Conservation (phyloP, 495 filamentous ascomycete genomes). For the Podospora pseudopauciseta region DNA sequence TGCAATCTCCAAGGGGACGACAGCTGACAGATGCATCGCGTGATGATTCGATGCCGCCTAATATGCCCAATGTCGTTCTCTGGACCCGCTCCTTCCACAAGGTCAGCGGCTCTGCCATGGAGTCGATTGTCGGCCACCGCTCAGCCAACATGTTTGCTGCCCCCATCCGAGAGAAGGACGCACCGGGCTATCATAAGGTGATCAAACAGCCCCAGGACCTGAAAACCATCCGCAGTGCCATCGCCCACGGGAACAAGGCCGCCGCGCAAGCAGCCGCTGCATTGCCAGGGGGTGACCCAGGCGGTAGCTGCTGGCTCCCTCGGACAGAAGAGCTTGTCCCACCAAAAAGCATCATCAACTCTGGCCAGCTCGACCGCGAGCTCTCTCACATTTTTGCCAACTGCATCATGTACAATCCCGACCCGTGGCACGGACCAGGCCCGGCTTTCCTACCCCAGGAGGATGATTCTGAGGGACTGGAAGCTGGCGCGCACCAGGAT, state of each 20-base stretch:
- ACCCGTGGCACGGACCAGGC: conserved; percentile 64
- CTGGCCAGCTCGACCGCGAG: conserved; percentile 89
- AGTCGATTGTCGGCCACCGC: conserved; percentile 80
- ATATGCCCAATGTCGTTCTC: conserved; percentile 56
- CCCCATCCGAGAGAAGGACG: conserved; percentile 78
- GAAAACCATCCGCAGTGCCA: conserved; percentile 76
- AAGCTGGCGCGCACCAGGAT: conserved; percentile 35
- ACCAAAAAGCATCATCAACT: conserved; percentile 89
- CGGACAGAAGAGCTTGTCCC: conserved; percentile 73
- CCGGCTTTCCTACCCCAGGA: conserved; percentile 48
- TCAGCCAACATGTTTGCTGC: conserved; percentile 83
- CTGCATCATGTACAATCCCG: conserved; percentile 93
- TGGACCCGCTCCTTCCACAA: conserved; percentile 75
- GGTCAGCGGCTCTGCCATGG: conserved; percentile 73
- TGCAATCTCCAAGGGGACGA: conserved; percentile 16
- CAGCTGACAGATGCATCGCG: conserved; percentile 11
- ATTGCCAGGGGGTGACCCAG: conserved; percentile 44
- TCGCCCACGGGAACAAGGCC: conserved; percentile 71
- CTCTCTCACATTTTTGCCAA: conserved; percentile 97
- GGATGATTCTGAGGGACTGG: conserved; percentile 33
- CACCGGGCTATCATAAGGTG: conserved; percentile 82
- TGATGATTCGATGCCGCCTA: conserved; percentile 8
- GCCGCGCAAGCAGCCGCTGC: conserved; percentile 59
- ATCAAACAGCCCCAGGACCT: conserved; percentile 86
- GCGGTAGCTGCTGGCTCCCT: conserved; percentile 55